Conservation (phyloP, 78 protist species). For the Salpingoeca rosetta region DNA sequence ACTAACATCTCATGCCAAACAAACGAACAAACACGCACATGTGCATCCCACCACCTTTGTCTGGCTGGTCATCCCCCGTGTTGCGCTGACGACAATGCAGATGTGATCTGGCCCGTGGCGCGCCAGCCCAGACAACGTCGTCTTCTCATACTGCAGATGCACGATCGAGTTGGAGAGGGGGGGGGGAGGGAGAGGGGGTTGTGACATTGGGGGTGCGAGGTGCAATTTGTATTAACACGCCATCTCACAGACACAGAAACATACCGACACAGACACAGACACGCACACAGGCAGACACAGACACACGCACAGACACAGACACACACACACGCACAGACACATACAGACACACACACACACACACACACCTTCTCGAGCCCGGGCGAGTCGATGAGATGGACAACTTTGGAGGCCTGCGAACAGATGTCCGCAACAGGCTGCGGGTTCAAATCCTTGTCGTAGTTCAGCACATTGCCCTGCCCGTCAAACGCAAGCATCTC, state of each 20-base stretch:
- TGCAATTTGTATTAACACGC: too few species aligned
- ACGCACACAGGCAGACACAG: too few species aligned
- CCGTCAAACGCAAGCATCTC: conserved; percentile 72
- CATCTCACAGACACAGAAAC: too few species aligned
- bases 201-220: too few species aligned
- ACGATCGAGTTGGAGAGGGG: conserved; percentile 78
- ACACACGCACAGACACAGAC: too few species aligned
- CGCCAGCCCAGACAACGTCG: conserved; percentile 87
- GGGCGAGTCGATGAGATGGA: conserved; percentile 73
- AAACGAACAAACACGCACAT: not conserved
- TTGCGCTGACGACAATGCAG: conserved; percentile 32
- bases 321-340: too few species aligned
- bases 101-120: conserved; percentile 69
- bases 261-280: too few species aligned
- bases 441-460: not conserved
- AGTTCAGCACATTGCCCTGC: conserved; percentile 32
- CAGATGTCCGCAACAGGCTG: not conserved
- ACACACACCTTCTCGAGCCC: too few species aligned
- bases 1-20: not conserved
- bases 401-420: not conserved
- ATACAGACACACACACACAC: too few species aligned
- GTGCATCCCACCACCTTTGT: not conserved
- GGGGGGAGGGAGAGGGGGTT: too few species aligned
- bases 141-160: conserved; percentile 73
- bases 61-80: not conserved